Evolutionary conservation across 768 basidiomycete species (phyloP).

Genomic region (Mycena sanguinolenta): DNA sequence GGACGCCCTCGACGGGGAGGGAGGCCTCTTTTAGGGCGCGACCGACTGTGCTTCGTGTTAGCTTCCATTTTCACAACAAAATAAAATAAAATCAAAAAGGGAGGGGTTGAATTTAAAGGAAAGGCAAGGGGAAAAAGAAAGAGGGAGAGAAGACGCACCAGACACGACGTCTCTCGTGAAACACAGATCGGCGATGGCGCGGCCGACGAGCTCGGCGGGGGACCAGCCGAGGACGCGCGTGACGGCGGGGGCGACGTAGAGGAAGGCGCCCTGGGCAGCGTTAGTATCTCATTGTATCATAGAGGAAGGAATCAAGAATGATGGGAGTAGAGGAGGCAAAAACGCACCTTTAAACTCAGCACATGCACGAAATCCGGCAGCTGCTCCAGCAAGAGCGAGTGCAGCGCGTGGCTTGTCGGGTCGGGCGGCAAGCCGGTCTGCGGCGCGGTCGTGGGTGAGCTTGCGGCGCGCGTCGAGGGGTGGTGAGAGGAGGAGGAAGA

Average conservation of each 20-base stretch:
- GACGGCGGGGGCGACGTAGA: slow-evolving; percentile 91
- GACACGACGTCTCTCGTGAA: slow-evolving; percentile 89
- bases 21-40: slow-evolving; percentile 37
- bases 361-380: slow-evolving; percentile 90
- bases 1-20: slow-evolving; percentile 65
- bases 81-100: too few relatives aligned
- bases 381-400: slow-evolving; percentile 70
- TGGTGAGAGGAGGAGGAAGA: too few relatives aligned
- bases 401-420: slow-evolving; percentile 62
- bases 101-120: too few relatives aligned
- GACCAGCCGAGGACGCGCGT: slow-evolving; percentile 87
- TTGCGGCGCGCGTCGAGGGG: too few relatives aligned
- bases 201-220: slow-evolving; percentile 85
- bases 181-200: slow-evolving; percentile 83
- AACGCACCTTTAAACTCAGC: slow-evolving; percentile 51
- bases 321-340: not conserved
- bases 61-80: not conserved
- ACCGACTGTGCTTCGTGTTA: slow-evolving; percentile 13
- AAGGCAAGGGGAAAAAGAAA: too few relatives aligned
- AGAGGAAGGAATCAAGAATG: not conserved
- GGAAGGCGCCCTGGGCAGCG: slow-evolving; percentile 80
- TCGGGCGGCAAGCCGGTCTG: slow-evolving; percentile 36
- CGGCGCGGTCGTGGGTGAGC: too few relatives aligned
- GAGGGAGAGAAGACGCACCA: slow-evolving; percentile 5
- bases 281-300: too few relatives aligned